Conservation (phyloP, 208 protist species). For the Naegleria lovaniensis region DNA sequence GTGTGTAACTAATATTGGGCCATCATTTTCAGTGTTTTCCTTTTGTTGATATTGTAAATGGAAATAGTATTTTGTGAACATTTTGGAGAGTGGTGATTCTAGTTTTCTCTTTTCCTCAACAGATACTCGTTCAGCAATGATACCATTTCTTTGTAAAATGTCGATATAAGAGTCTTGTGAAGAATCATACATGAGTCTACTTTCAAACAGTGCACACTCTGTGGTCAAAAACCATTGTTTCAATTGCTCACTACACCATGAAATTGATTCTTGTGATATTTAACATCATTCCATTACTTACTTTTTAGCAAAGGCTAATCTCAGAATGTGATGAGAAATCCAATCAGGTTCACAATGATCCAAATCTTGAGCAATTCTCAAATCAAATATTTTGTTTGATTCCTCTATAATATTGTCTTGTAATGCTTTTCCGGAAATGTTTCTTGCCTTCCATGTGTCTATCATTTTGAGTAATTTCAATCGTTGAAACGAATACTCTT, state of each 20-base stretch:
- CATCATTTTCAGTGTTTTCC: not conserved
- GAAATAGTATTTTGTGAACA: not conserved
- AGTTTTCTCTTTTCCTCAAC: not conserved
- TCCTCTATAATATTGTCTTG: not conserved
- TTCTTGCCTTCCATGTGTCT: not conserved
- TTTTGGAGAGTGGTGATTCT: not conserved
- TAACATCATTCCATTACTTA: not conserved
- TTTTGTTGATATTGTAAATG: not conserved
- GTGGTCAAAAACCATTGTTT: constrained; percentile 14
- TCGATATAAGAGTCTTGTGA: not conserved
- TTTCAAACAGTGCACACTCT: not conserved
- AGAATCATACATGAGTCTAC: not conserved
- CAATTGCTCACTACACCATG: not conserved
- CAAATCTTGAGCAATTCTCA: not conserved
- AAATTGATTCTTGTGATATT: not conserved
- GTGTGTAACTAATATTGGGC: not conserved
- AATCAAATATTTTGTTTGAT: not conserved
- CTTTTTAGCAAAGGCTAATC: constrained; percentile 19
- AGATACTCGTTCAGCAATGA: not conserved
- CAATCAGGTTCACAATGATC: constrained; percentile 3
- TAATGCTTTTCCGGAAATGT: not conserved
- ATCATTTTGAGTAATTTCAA: constrained; percentile 21
- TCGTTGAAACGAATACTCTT: constrained; percentile 6
- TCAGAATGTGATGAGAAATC: constrained; percentile 24
- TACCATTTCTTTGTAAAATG: constrained; percentile 2